Base-by-base conservation (phyloP, 2,329 filamentous ascomycete genomes). In the Alternaria novae-zelandiae region DNA sequence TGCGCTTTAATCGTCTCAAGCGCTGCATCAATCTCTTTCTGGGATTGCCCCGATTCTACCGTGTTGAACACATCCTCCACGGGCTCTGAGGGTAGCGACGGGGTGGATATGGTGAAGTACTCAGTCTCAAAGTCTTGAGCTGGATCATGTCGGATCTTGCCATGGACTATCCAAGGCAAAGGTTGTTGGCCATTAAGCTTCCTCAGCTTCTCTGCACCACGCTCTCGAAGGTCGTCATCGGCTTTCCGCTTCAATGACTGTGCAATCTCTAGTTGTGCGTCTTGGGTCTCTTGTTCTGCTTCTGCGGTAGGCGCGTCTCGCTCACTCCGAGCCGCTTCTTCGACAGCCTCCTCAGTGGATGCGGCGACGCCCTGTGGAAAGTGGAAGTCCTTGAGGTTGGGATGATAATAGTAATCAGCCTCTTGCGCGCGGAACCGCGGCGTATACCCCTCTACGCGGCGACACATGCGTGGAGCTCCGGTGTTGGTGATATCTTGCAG, bases 241-340 rank as follows among this genome's bases (percentile, higher is more conserved):
- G 49, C 28, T 21, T 51, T 51, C 30, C 17, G 49, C 49, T 32
- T 51, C 9, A 13, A 32, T 32, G 28, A 15, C 15, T 26, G n/a
- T 20, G 45, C 2, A 6, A n/a, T 1, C 8, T 46, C 21, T 0
- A 0, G 45, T 9, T 25, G 21, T 0, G 45, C 10, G 0, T 47
- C 21, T 11, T 26, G 0, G 23, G 3, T 15, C 0, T 1, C 2
- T 4, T 26, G 45, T n/a, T 2, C 3, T 2, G 45, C 45, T 47
- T 1, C 8, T 0, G 21, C 8, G 2, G 21, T n/a, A 15, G 15
- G 6, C 6, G 45, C 21, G 13, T 47, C 10, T 1, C 0, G 13
- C 8, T n/a, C 9, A 10, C 12, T 47, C 21, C 10, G 21, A 4
- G 8, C 13, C 45, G 15, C 45, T 11, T 47, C 13, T 7, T 25